phyloP scores from a whole-genome alignment of 208 protist species.

The Borovskyia barvae region DNA sequence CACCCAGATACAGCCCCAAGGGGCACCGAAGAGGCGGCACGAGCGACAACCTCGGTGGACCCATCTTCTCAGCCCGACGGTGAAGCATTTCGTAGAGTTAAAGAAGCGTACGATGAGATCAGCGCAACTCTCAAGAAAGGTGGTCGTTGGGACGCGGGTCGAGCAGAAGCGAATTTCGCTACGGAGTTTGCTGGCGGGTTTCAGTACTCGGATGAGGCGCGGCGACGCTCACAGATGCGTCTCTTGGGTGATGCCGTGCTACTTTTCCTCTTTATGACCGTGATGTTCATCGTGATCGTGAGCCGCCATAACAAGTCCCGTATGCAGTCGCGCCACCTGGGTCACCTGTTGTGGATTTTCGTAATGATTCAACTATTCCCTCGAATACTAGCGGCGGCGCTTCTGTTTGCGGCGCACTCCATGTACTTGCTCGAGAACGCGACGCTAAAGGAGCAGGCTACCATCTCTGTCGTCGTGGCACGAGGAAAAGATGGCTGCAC shows the following conservation, averaged over 20 bases:
- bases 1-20: slow-evolving; percentile 57
- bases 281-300: slow-evolving; percentile 60
- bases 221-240: slow-evolving; percentile 54
- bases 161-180: background rate
- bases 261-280: slow-evolving; percentile 63
- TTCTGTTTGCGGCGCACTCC: slow-evolving; percentile 68
- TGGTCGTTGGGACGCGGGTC: background rate
- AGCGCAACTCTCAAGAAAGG: slow-evolving; percentile 15
- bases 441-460: slow-evolving; percentile 50
- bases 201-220: slow-evolving; percentile 54
- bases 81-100: slow-evolving; percentile 67
- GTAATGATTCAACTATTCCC: slow-evolving; percentile 74
- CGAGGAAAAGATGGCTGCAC: slow-evolving; percentile 12
- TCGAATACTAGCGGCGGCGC: slow-evolving; percentile 57
- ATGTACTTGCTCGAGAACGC: slow-evolving; percentile 43
- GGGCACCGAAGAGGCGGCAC: background rate
- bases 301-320: slow-evolving; percentile 56
- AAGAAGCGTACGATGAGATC: slow-evolving; percentile 70
- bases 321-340: slow-evolving; percentile 46
- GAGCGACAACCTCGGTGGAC: background rate
- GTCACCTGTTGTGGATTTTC: slow-evolving; percentile 59
- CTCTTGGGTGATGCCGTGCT: slow-evolving; percentile 57
- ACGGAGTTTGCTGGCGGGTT: slow-evolving; percentile 18
- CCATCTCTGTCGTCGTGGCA: slow-evolving; percentile 45
- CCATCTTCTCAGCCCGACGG: slow-evolving; percentile 7